Evolutionary conservation across 2,329 filamentous ascomycete genomes (phyloP).

Genomic region (Calonectria multiphialidica): DNA sequence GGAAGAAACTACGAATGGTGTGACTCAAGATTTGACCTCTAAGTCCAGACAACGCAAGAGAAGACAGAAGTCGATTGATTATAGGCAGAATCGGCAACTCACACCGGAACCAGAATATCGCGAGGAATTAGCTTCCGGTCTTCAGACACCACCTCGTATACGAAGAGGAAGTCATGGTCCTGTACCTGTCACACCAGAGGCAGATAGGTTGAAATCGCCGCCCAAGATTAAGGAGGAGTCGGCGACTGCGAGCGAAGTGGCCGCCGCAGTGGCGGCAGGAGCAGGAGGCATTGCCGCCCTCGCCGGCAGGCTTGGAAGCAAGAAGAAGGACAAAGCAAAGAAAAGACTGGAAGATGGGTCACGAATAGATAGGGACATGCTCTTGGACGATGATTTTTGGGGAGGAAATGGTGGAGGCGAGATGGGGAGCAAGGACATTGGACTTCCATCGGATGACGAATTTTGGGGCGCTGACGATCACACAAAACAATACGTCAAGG

Average conservation of each 20-base stretch:
- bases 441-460: neutral
- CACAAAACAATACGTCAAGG: slow-evolving; percentile 20
- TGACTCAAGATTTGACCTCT: slow-evolving; percentile 20
- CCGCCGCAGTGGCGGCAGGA: slow-evolving; percentile 37
- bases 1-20: neutral
- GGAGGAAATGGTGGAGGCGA: slow-evolving; percentile 30
- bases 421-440: slow-evolving; percentile 2
- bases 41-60: slow-evolving; percentile 50
- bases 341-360: slow-evolving; percentile 44
- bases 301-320: slow-evolving; percentile 48
- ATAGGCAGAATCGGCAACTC: slow-evolving; percentile 8
- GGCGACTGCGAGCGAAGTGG: slow-evolving; percentile 26
- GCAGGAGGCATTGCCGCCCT: slow-evolving; percentile 47
- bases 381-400: slow-evolving; percentile 45
- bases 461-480: slow-evolving; percentile 45
- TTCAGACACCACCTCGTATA: neutral
- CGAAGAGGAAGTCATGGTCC: neutral
- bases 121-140: neutral
- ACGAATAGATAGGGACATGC: slow-evolving; percentile 11
- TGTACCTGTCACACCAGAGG: slow-evolving; percentile 12
- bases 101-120: slow-evolving; percentile 16
- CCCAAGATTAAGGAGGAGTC: slow-evolving; percentile 14
- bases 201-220: neutral
- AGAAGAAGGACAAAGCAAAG: slow-evolving; percentile 53
- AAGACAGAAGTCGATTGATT: slow-evolving; percentile 32